Base-by-base conservation (phyloP, 768 basidiomycete genomes). In the Amanita exitialis region DNA sequence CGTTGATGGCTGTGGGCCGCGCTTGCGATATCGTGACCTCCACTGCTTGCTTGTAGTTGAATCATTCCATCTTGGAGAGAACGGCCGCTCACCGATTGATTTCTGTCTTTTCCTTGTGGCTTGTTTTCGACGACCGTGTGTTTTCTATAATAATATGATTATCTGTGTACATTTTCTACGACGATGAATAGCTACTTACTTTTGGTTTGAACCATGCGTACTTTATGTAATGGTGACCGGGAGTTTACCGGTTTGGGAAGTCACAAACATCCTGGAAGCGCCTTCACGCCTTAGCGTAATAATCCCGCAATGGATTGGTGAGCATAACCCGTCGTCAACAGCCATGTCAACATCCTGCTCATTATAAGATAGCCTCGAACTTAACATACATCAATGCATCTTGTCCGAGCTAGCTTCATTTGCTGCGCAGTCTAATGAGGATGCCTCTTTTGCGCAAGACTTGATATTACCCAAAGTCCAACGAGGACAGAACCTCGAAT, bases 371-470 rank as follows among this genome's bases (percentile, higher is more conserved):
- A 90, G 88, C 62, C 69, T 91, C 15, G 89, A 92, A 62, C 65
- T 91, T 18, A 83, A 87, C 62, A 80, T 90, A 47, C 83, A 80
- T 54, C 86, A 87, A 57, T 74, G 75, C 52, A 84, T 92, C 53
- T 64, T 90, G 18, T 76, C 80, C 21, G 87, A 91, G 66, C 74
- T 92, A 51, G 86, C 84, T 4, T 68, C 70, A 16, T 79, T 75
- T 57, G 67, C 77, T 47, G 72, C 74, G 15, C 70, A 74, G 28
- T 66, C 69, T 20, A 67, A 72, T 51, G 76, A 76, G 18, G 72
- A 75, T 57, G 57, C 75, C 7, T 57, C 67, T 15, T 69, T 71
- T 53, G 75, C 79, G 6, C 73, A 78, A 57, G 69, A 79, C 38
- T 63, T 83, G 49, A 75, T 90, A 37, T 74, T 76, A 13, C 78